A percentile compares a stretch with the other conserved stretches of the same genome.
These are phyloP conservation scores for Betula pendula DNA, from an alignment of 306 rosid species.

Conservation along the genomic window DNA sequence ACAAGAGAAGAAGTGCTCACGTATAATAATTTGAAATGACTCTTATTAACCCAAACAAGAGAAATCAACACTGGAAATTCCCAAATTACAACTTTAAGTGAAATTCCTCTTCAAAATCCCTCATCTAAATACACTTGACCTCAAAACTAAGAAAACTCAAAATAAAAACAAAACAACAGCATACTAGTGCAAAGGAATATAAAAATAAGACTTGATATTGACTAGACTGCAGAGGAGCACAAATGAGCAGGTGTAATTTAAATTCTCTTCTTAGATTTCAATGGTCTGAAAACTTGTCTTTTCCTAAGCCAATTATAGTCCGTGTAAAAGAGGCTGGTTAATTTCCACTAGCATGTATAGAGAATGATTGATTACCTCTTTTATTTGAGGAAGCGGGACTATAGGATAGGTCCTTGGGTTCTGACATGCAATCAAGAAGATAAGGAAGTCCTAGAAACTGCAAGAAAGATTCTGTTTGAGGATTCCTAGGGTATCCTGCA, in stretches of 20 bases:
- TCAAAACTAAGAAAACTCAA: neutral
- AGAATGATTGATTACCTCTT: slow-evolving; percentile 49
- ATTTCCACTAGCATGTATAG: slow-evolving; percentile 1
- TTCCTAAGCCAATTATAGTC: slow-evolving; percentile 6
- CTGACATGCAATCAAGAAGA: slow-evolving; percentile 66
- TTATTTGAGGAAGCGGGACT: slow-evolving; percentile 44
- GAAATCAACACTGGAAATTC: too few species aligned
- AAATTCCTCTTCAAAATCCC: too few species aligned
- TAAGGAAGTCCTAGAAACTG: slow-evolving; percentile 83
- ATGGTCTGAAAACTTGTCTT: slow-evolving; percentile 6
- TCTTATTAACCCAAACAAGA: too few species aligned
- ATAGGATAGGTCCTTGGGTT: slow-evolving; percentile 36
- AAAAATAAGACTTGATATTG: neutral
- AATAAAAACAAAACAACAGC: neutral
- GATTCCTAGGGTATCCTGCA: slow-evolving; percentile 64
- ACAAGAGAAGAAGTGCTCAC: too few species aligned
- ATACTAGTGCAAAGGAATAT: neutral
- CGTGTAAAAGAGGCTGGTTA: slow-evolving; percentile 11
- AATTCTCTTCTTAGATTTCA: neutral
- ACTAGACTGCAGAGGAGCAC: neutral
- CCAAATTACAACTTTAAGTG: too few species aligned
- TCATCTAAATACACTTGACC: neutral
- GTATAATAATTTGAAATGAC: too few species aligned
- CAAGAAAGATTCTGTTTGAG: slow-evolving; percentile 84
- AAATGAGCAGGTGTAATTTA: neutral